Evolutionary conservation across 2,329 filamentous ascomycete species (phyloP).

Genomic region (Fusarium incarnatum): DNA sequence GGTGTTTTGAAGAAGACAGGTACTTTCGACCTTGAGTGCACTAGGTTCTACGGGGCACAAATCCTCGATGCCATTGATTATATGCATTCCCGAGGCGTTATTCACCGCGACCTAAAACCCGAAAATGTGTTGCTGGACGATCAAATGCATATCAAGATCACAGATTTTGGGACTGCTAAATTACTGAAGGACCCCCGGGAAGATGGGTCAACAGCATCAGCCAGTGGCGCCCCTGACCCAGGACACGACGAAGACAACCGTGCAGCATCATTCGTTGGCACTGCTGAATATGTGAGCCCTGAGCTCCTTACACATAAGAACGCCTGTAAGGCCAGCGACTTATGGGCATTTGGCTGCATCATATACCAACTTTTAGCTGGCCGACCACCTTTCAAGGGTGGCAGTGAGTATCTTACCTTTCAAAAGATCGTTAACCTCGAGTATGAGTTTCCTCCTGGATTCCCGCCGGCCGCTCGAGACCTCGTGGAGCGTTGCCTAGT

Average conservation of each 20-base stretch:
- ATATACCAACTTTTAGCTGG: constrained; percentile 96
- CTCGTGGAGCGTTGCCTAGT: constrained; percentile 91
- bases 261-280: constrained; percentile 95
- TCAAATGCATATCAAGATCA: constrained; percentile 98
- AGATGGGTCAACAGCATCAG: constrained; percentile 52
- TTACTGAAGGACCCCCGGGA: constrained; percentile 67
- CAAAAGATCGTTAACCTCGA: constrained; percentile 97
- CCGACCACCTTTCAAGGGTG: constrained; percentile 95
- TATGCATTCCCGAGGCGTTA: constrained; percentile 96
- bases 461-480: constrained; percentile 86
- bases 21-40: constrained; percentile 95
- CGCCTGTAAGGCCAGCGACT: constrained; percentile 95
- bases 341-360: constrained; percentile 99
- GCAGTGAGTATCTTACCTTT: constrained; percentile 95
- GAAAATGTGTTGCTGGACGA: constrained; percentile 96
- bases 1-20: constrained; percentile 94
- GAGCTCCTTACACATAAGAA: constrained; percentile 97
- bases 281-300: constrained; percentile 97
- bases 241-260: constrained; percentile 71
- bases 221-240: constrained; percentile 53
- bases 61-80: constrained; percentile 97
- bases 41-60: constrained; percentile 92
- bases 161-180: constrained; percentile 98
- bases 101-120: constrained; percentile 95
- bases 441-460: constrained; percentile 91